Evolutionary conservation across 1,284 basidiomycete genomes (phyloP), one percentile per base, ranked within the genome.

Genomic region (Schizopora paradoxa): DNA sequence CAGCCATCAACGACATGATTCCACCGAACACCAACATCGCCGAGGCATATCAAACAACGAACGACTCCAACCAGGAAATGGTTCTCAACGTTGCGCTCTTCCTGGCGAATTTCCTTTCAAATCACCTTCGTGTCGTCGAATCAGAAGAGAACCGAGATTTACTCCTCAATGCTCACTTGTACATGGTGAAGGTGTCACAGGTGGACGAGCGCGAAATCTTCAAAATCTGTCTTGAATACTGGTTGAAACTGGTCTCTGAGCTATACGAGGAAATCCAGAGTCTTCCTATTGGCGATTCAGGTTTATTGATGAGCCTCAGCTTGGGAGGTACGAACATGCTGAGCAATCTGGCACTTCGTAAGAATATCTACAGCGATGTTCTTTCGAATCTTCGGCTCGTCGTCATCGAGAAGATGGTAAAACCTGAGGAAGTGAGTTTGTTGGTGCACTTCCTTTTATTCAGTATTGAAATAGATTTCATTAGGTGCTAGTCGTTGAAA

Each of bases 371-470:
- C 65, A 82, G 85, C 54, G 92, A 96, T 57, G 92, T 99, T 22
- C 72, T 99, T 47, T 94, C 90, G 40, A 98, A 99, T 64, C 67
- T 99, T 54, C 81, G 96, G 31, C 68, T 99, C 52, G 95, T 99
- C 40, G 93, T 99, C 65, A 97, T 99, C 57, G 95, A 98, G 67
- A 83, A 92, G 61, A 99, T 99, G 96, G 96, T 98, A 57, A 99
- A 99, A 68, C 96, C 96, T 8, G 96, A 99, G 66, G 96, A 99
- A 78, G 92, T 92, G 52, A 50, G 78, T 65, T 13, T 16, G 8
- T 41, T 23, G 2, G 32, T 36, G 6, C 18, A 7, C 18, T 26
- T 8, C 31, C 6, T 49, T 5, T 46, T 45, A 40, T 43, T 40
- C 32, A 21, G n/a, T 23, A 54, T 36, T 31, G n/a, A 40, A 29